Evolutionary conservation across 345 rosid species (phyloP), one percentile per base, ranked within the genome.

Genomic region (Lumnitzera littorea): DNA sequence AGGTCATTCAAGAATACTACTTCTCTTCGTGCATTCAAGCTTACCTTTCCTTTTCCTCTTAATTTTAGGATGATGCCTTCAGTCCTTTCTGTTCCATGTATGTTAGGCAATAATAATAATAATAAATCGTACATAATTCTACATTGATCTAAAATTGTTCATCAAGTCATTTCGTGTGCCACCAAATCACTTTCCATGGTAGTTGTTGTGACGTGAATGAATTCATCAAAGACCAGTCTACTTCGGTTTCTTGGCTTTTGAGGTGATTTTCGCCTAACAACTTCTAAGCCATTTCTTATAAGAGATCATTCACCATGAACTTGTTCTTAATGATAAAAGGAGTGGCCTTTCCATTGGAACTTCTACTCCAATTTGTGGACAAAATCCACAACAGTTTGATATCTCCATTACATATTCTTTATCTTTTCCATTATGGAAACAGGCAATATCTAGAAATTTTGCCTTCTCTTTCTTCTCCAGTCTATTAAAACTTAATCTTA

Each of bases 361-460:
- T 0, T 5, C 1, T 0, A 58, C 20, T 16, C 27, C 61, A 58
- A 58, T 20, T 20, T 5, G 14, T 2, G 31, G 15, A 0, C 10
- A 13, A 0, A 58, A 58, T 11, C 51, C 31, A 36, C 3, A 7
- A 36, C 1, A 36, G 9, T 23, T 31, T 0, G 46, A 36, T 36
- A 36, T 7, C 1, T 46, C 0, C 1, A 14, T 20, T n/a, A n/a
- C 29, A 0, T 23, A 13, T n/a, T 11, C 1, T 23, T 58, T 20
- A 9, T 36, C 43, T 36, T 36, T 9, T 46, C 29, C 51, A 11
- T 4, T 13, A 46, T 46, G 20, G 0, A 0, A 56, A 1, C 11
- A 58, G 0, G 61, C 61, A 58, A 20, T 58, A 46, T 58, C 24
- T n/a, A 13, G 50, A 49, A 58, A 57, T 17, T 20, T 46, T 15